These are phyloP conservation scores for Draba incana DNA, from an alignment of 345 rosid genomes.

Conservation along the genomic window DNA sequence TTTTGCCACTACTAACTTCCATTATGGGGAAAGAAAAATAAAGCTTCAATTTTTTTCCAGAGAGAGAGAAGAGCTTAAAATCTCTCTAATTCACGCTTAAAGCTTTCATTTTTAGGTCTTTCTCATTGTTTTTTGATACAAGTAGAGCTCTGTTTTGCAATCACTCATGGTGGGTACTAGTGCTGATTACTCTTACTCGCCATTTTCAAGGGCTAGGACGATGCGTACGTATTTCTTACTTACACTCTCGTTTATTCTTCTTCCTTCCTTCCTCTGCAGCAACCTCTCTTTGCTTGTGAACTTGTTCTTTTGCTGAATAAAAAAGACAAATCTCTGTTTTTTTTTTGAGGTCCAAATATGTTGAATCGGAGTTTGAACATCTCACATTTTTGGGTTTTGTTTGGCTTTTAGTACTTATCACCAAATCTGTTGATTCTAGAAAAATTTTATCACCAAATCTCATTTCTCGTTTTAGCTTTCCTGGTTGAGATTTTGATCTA, in stretches of 20 bases:
- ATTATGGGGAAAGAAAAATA: conserved; percentile 8
- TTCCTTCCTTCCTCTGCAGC: neutral
- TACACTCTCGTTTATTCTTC: conserved; percentile 16
- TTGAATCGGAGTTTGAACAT: neutral
- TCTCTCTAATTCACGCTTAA: conserved; percentile 13
- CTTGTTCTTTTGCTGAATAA: neutral
- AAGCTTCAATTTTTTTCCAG: conserved; percentile 6
- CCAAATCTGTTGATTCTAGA: conserved; percentile 5
- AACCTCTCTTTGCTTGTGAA: conserved; percentile 17
- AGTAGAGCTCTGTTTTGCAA: conserved; percentile 25
- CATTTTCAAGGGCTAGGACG: neutral
- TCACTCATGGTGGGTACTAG: conserved; percentile 24
- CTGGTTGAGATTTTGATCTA: conserved; percentile 13
- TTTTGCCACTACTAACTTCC: conserved; percentile 18
- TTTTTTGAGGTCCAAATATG: neutral
- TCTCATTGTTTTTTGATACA: neutral
- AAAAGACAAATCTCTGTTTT: neutral
- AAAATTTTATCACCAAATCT: too few species aligned
- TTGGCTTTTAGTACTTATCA: neutral
- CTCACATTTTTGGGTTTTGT: neutral
- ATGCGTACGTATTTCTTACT: conserved; percentile 21
- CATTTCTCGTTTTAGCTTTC: too few species aligned
- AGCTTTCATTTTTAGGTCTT: conserved; percentile 26
- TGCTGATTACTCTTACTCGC: neutral
- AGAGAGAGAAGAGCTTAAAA: neutral